Conservation (phyloP, 148 eudicot species). For the Spergularia bocconei region DNA sequence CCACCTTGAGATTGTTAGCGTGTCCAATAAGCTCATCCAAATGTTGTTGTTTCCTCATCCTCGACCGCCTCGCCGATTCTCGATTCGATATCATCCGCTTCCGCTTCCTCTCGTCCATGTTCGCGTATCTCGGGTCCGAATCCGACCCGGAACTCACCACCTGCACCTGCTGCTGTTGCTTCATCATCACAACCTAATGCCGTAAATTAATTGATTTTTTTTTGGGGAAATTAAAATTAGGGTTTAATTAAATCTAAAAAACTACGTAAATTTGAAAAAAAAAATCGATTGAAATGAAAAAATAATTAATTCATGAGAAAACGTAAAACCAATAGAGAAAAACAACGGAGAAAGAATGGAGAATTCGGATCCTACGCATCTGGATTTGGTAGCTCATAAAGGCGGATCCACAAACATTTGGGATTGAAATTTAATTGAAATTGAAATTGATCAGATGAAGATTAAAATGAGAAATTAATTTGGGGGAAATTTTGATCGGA, state of each 20-base stretch:
- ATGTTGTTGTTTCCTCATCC: constrained; percentile 79
- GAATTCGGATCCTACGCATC: constrained; percentile 72
- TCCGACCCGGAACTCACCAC: constrained; percentile 59
- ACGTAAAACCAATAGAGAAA: constrained; percentile 91
- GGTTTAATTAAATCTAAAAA: not conserved
- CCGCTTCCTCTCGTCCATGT: constrained; percentile 65
- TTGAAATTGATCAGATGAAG: not conserved
- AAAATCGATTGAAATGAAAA: constrained; percentile 1
- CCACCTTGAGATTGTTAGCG: constrained; percentile 40
- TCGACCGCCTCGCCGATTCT: constrained; percentile 80
- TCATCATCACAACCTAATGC: not conserved
- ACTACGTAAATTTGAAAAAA: not conserved
- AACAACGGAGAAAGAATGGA: constrained; percentile 89
- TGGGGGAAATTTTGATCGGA: not conserved
- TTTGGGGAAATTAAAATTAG: constrained; percentile 5
- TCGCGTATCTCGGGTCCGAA: constrained; percentile 37
- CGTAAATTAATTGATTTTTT: not conserved
- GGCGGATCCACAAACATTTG: constrained; percentile 36
- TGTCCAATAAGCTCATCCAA: constrained; percentile 51
- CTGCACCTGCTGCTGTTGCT: constrained; percentile 31
- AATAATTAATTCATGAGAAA: constrained; percentile 57
- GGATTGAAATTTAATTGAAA: constrained; percentile 13
- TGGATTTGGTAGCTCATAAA: constrained; percentile 46
- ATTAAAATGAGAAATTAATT: not conserved
- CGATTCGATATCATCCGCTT: constrained; percentile 85